phyloP scores from a whole-genome alignment of 768 basidiomycete genomes.

The Trametes cingulata region DNA sequence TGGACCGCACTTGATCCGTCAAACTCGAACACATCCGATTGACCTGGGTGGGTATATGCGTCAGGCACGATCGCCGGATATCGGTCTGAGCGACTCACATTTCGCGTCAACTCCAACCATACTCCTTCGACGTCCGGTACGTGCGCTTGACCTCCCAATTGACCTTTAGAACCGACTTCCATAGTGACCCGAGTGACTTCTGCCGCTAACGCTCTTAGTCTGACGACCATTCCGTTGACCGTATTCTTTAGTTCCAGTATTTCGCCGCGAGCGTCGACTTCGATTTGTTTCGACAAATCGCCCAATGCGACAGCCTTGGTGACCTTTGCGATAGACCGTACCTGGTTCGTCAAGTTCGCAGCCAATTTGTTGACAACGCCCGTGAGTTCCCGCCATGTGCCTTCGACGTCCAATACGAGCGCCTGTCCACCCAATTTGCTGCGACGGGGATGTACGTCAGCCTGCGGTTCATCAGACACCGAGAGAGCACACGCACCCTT shows the following conservation, averaged over 20 bases:
- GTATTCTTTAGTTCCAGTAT: conserved; percentile 78
- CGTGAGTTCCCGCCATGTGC: conserved; percentile 85
- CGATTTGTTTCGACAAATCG: conserved; percentile 87
- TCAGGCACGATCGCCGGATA: neutral
- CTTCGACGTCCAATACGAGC: conserved; percentile 83
- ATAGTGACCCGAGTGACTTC: conserved; percentile 84
- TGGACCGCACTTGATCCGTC: conserved; percentile 81
- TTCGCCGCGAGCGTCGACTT: conserved; percentile 88
- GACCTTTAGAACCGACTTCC: conserved; percentile 87
- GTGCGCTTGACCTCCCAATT: conserved; percentile 84
- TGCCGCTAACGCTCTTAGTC: conserved; percentile 65
- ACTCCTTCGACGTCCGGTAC: conserved; percentile 92
- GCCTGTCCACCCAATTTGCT: conserved; percentile 86
- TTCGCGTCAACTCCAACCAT: conserved; percentile 81
- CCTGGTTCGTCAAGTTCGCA: conserved; percentile 68
- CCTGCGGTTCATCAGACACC: conserved; percentile 16
- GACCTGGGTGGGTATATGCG: conserved; percentile 42
- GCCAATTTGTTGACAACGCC: conserved; percentile 82
- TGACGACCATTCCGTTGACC: conserved; percentile 53
- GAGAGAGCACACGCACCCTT: conserved; percentile 41
- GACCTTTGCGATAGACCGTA: conserved; percentile 59
- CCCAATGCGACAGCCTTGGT: conserved; percentile 83
- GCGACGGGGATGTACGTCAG: conserved; percentile 16
- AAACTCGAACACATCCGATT: conserved; percentile 81
- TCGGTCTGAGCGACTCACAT: conserved; percentile 44